phyloP scores from a whole-genome alignment of 108 stramenopile species.

The Stephanodiscus minutulus region DNA sequence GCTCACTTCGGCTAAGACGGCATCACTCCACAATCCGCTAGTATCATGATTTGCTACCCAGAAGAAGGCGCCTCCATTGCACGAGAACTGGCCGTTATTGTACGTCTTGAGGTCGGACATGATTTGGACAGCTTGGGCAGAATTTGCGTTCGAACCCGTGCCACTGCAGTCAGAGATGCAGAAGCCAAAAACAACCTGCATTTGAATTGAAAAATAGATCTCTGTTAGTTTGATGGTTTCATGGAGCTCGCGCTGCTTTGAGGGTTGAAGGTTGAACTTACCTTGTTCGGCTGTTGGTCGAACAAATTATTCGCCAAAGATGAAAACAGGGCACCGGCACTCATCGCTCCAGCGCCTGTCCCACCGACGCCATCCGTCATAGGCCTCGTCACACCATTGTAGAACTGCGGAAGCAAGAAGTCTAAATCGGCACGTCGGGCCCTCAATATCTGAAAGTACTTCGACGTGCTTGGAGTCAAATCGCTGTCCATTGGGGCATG shows the following conservation, averaged over 20 bases:
- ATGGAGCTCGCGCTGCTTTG: no score
- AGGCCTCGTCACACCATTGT: constrained; percentile 57
- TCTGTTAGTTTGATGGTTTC: background rate
- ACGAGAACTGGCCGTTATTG: constrained; percentile 31
- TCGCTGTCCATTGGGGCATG: constrained; percentile 72
- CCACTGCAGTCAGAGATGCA: constrained; percentile 57
- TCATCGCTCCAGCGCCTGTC: constrained; percentile 15
- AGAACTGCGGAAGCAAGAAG: constrained; percentile 64
- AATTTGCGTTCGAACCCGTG: constrained; percentile 45
- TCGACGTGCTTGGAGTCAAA: constrained; percentile 38
- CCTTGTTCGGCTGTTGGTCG: constrained; percentile 12
- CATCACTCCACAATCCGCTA: constrained; percentile 42
- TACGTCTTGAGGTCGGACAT: constrained; percentile 37
- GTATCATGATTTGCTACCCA: constrained; percentile 53
- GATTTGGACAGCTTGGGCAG: constrained; percentile 42
- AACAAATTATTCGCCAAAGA: constrained; percentile 32
- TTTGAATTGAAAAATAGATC: no score
- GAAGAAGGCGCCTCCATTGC: constrained; percentile 67
- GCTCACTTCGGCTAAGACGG: constrained; percentile 16
- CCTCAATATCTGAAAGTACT: constrained; percentile 52
- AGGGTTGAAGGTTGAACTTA: background rate
- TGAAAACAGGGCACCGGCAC: constrained; percentile 38
- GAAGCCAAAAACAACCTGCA: constrained; percentile 57
- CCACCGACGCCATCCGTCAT: constrained; percentile 45
- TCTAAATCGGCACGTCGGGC: constrained; percentile 35